phyloP scores from a whole-genome alignment of 345 rosid genomes.

The Reutealis trisperma region DNA sequence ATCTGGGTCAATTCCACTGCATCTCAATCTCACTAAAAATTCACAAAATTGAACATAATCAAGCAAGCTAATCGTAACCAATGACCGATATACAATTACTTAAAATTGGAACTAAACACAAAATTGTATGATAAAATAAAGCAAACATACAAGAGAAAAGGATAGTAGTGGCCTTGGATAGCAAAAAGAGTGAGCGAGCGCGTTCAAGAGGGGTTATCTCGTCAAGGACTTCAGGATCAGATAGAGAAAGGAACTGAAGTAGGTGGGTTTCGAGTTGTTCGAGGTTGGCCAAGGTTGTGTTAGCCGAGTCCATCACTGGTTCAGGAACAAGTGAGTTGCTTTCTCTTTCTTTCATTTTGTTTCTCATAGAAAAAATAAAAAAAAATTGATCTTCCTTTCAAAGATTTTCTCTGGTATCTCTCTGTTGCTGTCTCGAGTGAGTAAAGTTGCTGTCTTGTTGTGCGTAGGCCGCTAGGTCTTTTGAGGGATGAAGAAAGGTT shows the following conservation, averaged over 20 bases:
- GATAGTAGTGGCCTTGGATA: slow-evolving; percentile 71
- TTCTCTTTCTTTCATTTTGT: slow-evolving; percentile 18
- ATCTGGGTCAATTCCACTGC: slow-evolving; percentile 71
- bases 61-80: background rate
- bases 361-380: background rate
- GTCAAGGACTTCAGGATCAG: slow-evolving; percentile 63
- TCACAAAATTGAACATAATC: slow-evolving; percentile 11
- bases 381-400: background rate
- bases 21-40: slow-evolving; percentile 76
- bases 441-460: background rate
- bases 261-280: slow-evolving; percentile 54
- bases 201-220: slow-evolving; percentile 68
- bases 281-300: slow-evolving; percentile 42
- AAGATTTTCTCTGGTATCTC: background rate
- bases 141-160: slow-evolving; percentile 52
- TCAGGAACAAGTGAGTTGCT: slow-evolving; percentile 52
- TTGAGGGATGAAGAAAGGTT: background rate
- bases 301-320: slow-evolving; percentile 67
- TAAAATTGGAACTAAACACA: background rate
- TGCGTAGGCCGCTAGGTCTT: background rate
- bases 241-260: slow-evolving; percentile 52
- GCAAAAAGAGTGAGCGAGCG: slow-evolving; percentile 60
- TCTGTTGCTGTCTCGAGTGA: background rate
- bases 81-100: background rate
- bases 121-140: background rate